Base-by-base conservation (phyloP, 2,329 filamentous ascomycete species). In the Colletotrichum caudatum region DNA sequence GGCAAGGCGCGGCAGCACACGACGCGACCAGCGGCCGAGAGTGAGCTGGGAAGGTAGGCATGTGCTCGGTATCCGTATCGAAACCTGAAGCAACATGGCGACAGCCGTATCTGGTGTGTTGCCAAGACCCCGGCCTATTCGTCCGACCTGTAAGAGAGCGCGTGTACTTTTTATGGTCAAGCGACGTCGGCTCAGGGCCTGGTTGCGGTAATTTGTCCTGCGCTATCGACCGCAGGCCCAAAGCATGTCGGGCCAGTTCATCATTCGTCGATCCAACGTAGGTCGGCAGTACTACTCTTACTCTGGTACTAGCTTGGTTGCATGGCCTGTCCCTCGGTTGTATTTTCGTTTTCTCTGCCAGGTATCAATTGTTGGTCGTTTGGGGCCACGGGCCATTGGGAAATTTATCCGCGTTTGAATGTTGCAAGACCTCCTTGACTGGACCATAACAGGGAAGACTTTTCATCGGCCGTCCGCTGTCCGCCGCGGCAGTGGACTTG, bases 161-260 rank as follows among this genome's bases (percentile, higher is more conserved):
- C 11, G 35, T 9, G 35, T 37, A 37, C 35, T 29, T 29, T 64
- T 44, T 59, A 69, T 26, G 29, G 48, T 59, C 54, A 60, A 65
- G 69, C 59, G 64, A 59, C 50, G 65, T 69, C 69, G 69, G 69
- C 59, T 69, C 59, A n/a, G 66, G 56, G 53, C 18, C 69, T 72
- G 46, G 65, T 72, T 72, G 66, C 69, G 69, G 69, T 72, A 69
- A 72, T 69, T 68, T 72, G 66, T 60, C 65, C 65, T 66, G 69
- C 69, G 60, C 69, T 60, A 72, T 64, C 66, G 69, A 69, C 65
- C 29, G 69, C 59, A 69, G 59, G 48, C 37, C 44, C 60, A 56
- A 69, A 72, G 53, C 66, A 60, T 57, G 56, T 60, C 51, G 65
- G 54, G 39, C 53, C 59, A 46, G 48, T 48, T 46, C 48, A 63